Conservation (phyloP, 2,329 filamentous ascomycete species). For the Pseudogymnoascus sp. region DNA sequence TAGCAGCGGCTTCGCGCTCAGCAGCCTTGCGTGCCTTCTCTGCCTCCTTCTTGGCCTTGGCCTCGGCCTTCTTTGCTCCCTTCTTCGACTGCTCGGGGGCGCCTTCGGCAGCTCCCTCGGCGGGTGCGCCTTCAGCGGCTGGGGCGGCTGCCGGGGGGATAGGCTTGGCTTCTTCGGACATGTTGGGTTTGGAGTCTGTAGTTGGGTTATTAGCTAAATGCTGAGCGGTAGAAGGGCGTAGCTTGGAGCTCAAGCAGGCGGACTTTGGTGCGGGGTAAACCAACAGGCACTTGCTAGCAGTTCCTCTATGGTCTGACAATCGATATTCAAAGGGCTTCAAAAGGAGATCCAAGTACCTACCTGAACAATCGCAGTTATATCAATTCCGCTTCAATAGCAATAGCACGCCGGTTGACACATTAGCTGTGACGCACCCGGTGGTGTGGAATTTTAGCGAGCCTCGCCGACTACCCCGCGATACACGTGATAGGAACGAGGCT, state of each 20-base stretch:
- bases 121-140: not conserved
- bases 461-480: conserved; percentile 4
- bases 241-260: not conserved
- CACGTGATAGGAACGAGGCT: not conserved
- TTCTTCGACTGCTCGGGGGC: conserved; percentile 34
- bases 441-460: conserved; percentile 8
- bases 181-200: not conserved
- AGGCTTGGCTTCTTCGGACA: conserved; percentile 9
- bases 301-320: not conserved
- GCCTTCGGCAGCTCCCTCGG: conserved; percentile 10
- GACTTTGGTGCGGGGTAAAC: not conserved
- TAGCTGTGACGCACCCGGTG: not conserved
- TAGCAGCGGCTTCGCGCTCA: conserved; percentile 66
- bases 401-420: conserved; percentile 3
- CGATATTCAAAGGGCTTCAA: not conserved
- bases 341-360: not conserved
- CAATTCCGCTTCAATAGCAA: not conserved
- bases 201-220: not conserved
- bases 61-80: conserved; percentile 30
- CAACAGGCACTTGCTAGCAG: not conserved
- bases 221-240: not conserved
- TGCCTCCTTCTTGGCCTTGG: conserved; percentile 19
- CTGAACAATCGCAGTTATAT: conserved; percentile 2
- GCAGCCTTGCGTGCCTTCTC: conserved; percentile 45
- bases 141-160: not conserved